Conservation (phyloP, 164 flowering plant species). For the Aristolochia fimbriata region DNA sequence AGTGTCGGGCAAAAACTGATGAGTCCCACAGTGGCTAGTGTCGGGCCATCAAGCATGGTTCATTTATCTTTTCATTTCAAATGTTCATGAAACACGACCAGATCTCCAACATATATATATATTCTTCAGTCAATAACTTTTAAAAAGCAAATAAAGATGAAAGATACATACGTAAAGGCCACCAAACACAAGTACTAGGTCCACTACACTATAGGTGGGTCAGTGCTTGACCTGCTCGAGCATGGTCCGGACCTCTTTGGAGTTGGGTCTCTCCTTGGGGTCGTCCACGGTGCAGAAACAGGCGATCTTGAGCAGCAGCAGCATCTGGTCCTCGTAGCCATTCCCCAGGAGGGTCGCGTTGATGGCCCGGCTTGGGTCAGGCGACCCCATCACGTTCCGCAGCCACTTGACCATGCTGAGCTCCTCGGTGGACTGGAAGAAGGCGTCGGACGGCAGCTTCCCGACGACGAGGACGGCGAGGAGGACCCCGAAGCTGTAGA, state of each 20-base stretch:
- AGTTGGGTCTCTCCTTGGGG: constrained; percentile 77
- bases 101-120: no score
- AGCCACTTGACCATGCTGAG: constrained; percentile 78
- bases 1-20: no score
- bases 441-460: constrained; percentile 63
- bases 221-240: constrained; percentile 44
- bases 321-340: constrained; percentile 73
- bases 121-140: no score
- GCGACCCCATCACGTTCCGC: constrained; percentile 70
- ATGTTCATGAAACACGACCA: no score
- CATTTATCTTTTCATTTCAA: no score
- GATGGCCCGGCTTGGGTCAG: constrained; percentile 53
- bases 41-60: no score
- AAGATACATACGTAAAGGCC: no score
- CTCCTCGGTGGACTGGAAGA: constrained; percentile 57
- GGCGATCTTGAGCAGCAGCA: constrained; percentile 75
- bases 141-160: no score
- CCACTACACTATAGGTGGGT: no score
- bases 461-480: constrained; percentile 69
- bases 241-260: constrained; percentile 69
- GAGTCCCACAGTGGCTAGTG: no score
- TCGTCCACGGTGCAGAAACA: constrained; percentile 82
- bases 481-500: constrained; percentile 78
- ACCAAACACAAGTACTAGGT: no score
- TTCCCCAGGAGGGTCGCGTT: constrained; percentile 49